These are phyloP conservation scores for Ilyonectria destructans DNA, from an alignment of 2,329 filamentous ascomycete genomes.

Conservation along the genomic window DNA sequence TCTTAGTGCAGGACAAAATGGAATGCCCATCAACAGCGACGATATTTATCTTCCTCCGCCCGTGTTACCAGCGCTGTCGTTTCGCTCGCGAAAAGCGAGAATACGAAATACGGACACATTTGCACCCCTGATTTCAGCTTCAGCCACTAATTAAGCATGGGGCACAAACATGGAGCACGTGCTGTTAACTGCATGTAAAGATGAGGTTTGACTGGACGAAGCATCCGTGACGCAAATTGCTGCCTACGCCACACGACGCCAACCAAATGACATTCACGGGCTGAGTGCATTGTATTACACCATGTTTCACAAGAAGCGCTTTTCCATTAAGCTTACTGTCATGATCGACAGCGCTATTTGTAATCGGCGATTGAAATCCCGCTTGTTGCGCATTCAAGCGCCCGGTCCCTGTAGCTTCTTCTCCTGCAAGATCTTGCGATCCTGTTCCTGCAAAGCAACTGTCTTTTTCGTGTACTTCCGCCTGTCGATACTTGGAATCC, in stretches of 20 bases:
- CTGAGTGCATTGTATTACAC: neutral
- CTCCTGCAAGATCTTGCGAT: slow-evolving; percentile 12
- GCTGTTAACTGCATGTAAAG: neutral
- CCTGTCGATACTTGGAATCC: slow-evolving; percentile 27
- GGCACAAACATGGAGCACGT: neutral
- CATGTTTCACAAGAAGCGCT: neutral
- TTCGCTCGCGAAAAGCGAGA: neutral
- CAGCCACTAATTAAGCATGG: neutral
- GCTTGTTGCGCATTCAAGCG: neutral
- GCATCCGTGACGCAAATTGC: neutral
- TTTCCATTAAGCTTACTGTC: neutral
- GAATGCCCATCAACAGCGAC: neutral
- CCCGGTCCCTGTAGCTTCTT: slow-evolving; percentile 3
- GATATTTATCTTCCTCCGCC: neutral
- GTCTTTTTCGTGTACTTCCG: slow-evolving; percentile 35
- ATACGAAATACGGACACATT: neutral
- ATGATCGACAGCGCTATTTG: neutral
- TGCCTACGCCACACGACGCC: neutral
- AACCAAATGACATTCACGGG: neutral
- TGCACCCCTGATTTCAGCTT: neutral
- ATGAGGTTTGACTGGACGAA: neutral
- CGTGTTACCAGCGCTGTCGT: neutral
- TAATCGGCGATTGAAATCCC: neutral
- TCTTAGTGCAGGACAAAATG: no score
- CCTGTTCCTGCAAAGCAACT: slow-evolving; percentile 26